A percentile compares a stretch with the other conserved stretches of the same genome.
Evolutionary conservation across 306 rosid genomes (phyloP).

Genomic region (Erythrophleum fordii): DNA sequence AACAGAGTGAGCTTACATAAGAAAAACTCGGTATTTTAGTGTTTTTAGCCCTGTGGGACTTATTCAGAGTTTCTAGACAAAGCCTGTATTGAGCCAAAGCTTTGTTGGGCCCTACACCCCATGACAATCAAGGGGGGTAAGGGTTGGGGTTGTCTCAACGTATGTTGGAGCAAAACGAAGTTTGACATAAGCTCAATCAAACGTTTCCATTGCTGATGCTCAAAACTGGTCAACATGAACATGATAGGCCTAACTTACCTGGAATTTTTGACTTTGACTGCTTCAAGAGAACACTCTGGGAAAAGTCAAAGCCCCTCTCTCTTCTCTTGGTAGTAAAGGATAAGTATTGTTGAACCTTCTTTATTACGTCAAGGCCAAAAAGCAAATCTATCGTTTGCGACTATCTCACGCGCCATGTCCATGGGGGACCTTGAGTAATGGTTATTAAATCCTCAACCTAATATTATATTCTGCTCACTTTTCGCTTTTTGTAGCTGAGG

Average conservation of each 20-base stretch:
- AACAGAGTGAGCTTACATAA: background rate
- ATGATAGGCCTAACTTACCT: background rate
- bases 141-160: background rate
- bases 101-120: background rate
- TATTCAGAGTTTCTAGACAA: background rate
- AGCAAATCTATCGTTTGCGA: conserved; percentile 13
- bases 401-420: background rate
- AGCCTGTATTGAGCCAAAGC: background rate
- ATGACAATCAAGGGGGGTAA: background rate
- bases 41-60: background rate
- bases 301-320: conserved; percentile 17
- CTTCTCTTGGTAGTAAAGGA: background rate
- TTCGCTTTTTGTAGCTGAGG: background rate
- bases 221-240: conserved; percentile 29
- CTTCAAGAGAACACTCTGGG: background rate
- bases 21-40: background rate
- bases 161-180: conserved; percentile 3
- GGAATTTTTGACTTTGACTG: conserved; percentile 42
- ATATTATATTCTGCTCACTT: background rate
- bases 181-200: conserved; percentile 26
- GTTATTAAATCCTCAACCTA: background rate
- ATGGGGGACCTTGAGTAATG: conserved; percentile 17
- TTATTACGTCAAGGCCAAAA: conserved; percentile 8
- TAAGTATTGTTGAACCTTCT: background rate
- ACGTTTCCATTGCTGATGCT: conserved; percentile 28